Evolutionary conservation across 2,329 filamentous ascomycete species (phyloP), one percentile per base, ranked within the genome.

Genomic region (Sporothrix phasma): DNA sequence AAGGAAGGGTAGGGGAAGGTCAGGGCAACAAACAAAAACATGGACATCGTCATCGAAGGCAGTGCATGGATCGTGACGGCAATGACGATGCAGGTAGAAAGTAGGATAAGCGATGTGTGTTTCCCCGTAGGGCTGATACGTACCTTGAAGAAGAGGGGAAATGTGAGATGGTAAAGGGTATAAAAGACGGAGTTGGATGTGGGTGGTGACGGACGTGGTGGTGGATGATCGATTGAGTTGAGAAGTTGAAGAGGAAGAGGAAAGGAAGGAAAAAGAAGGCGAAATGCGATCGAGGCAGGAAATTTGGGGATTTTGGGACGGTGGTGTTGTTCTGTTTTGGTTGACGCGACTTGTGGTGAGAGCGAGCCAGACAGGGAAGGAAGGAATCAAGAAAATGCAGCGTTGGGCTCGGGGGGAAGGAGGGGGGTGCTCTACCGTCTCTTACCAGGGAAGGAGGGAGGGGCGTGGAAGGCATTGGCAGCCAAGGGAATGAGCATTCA

Each of bases 281-380:
- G 45, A 59, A 62, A 65, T 56, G 64, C 64, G 64, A 45, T 59
- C 51, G 51, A 65, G 59, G 63, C 31, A 62, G 63, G 47, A 60
- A 63, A 65, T 61, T 46, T 60, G 53, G 45, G 51, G 60, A 58
- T 59, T 64, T 46, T 47, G 31, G 61, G 15, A 60, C 43, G 46
- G 61, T 29, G 54, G 62, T 62, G 64, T 45, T 66, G 41, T 31
- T 41, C 49, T 66, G 49, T 53, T 64, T 61, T 64, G 53, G 56
- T 61, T 61, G 65, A 66, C 65, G 65, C 65, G 65, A 66, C 62
- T 64, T 47, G 41, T 26, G 53, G 61, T 43, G 46, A 54, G 61
- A 56, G 37, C 29, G 43, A 62, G 45, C 34, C 17, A 37, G 22
- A 39, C 51, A 46, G 34, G 43, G 58, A 47, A 61, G 58, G 53